These are phyloP conservation scores for Phytophthora capsici DNA, from an alignment of 352 stramenopile genomes.

Conservation along the genomic window DNA sequence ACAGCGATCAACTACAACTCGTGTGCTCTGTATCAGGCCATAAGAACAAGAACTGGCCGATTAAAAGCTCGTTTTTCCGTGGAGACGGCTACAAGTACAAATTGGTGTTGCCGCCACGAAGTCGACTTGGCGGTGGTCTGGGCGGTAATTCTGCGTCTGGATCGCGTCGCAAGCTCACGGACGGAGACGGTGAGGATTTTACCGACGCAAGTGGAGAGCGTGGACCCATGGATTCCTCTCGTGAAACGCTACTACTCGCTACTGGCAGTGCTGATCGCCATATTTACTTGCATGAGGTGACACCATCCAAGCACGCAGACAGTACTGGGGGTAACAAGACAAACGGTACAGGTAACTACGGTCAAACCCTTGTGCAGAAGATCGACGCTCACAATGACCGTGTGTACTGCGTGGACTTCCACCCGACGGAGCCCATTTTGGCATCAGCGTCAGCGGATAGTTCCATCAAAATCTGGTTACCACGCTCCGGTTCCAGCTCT, in stretches of 20 bases:
- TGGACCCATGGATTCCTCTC: constrained; percentile 49
- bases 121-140: constrained; percentile 25
- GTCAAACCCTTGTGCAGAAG: constrained; percentile 78
- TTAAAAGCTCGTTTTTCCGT: constrained; percentile 91
- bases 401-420: constrained; percentile 91
- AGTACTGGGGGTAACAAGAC: constrained; percentile 19
- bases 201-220: constrained; percentile 48
- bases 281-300: constrained; percentile 90
- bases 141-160: constrained; percentile 30
- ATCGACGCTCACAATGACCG: constrained; percentile 88
- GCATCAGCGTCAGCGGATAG: constrained; percentile 86
- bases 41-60: constrained; percentile 93
- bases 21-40: constrained; percentile 82
- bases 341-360: constrained; percentile 38
- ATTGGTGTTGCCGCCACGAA: constrained; percentile 57
- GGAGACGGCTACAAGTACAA: constrained; percentile 90
- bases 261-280: constrained; percentile 89
- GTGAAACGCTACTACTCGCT: constrained; percentile 79
- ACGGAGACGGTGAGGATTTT: constrained; percentile 81
- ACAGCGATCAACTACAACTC: constrained; percentile 81
- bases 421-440: constrained; percentile 85
- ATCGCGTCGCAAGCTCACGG: constrained; percentile 75
- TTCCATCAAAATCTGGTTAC: constrained; percentile 89
- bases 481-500: constrained; percentile 49
- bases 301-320: constrained; percentile 55